Evolutionary conservation across 805 yeast genomes (phyloP).

Genomic region (Teunomyces barrocoloradensis): DNA sequence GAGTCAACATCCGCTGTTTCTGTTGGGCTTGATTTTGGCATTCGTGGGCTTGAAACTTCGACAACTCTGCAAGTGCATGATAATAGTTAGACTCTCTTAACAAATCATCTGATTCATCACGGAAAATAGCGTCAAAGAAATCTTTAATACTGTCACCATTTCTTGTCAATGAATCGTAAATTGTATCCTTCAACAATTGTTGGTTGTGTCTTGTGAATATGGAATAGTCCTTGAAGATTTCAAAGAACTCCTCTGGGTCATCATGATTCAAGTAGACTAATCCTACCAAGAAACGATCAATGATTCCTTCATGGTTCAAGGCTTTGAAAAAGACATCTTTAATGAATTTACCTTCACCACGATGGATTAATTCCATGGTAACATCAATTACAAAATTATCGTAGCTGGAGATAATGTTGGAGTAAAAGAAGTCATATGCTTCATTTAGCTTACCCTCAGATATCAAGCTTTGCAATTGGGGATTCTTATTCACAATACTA

Average conservation of each 20-base stretch:
- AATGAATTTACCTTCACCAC: conserved; percentile 40
- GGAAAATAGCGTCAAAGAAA: conserved; percentile 22
- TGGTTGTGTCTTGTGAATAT: conserved; percentile 12
- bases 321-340: conserved; percentile 33
- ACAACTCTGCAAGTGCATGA: conserved; percentile 28
- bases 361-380: conserved; percentile 27
- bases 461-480: conserved; percentile 17
- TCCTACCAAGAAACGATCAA: conserved; percentile 33
- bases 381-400: conserved; percentile 37
- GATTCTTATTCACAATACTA: conserved; percentile 19
- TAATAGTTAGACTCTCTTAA: conserved; percentile 25
- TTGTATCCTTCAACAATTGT: neutral
- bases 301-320: conserved; percentile 11
- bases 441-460: conserved; percentile 16
- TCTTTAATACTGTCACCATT: conserved; percentile 14
- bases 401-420: conserved; percentile 14
- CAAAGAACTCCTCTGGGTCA: conserved; percentile 21
- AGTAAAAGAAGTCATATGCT: conserved; percentile 27
- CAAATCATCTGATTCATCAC: conserved; percentile 10
- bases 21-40: conserved; percentile 3
- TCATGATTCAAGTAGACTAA: conserved; percentile 30
- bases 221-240: conserved; percentile 21
- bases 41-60: conserved; percentile 10
- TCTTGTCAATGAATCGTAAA: conserved; percentile 3
- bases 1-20: conserved; percentile 8